phyloP scores from a whole-genome alignment of 2,329 filamentous ascomycete genomes.

The Aspergillus transmontanensis region DNA sequence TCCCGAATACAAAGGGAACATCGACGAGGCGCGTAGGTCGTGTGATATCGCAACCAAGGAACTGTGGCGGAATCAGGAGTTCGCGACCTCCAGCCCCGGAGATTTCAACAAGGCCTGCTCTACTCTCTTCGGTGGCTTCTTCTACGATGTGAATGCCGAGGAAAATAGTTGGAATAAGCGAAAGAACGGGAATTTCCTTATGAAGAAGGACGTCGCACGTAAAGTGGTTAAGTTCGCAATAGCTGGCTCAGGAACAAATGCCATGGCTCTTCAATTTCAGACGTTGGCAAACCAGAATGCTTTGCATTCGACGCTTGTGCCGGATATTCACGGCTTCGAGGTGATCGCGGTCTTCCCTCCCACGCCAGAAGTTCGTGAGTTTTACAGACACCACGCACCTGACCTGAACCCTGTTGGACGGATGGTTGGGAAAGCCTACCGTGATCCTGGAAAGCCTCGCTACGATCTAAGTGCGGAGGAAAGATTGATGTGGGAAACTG shows the following conservation, averaged over 20 bases:
- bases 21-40: conserved; percentile 65
- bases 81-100: conserved; percentile 66
- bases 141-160: conserved; percentile 46
- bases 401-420: conserved; percentile 56
- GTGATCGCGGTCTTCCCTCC: conserved; percentile 57
- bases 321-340: conserved; percentile 62
- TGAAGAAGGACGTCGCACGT: conserved; percentile 50
- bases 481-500: conserved; percentile 25
- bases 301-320: conserved; percentile 46
- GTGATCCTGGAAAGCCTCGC: conserved; percentile 43
- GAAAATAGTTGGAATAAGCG: conserved; percentile 45
- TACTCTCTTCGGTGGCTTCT: conserved; percentile 64
- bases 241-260: conserved; percentile 48
- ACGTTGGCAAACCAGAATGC: conserved; percentile 34
- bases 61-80: conserved; percentile 60
- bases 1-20: conserved; percentile 71
- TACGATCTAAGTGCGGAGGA: conserved; percentile 43
- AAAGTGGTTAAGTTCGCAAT: conserved; percentile 56
- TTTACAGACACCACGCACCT: conserved; percentile 50
- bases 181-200: conserved; percentile 34
- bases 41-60: conserved; percentile 70
- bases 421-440: conserved; percentile 55
- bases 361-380: conserved; percentile 45
- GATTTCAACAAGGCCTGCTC: conserved; percentile 78
- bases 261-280: conserved; percentile 41